Base-by-base conservation (phyloP, 1,139 yeast genomes). In the Yueomyces sp. region DNA sequence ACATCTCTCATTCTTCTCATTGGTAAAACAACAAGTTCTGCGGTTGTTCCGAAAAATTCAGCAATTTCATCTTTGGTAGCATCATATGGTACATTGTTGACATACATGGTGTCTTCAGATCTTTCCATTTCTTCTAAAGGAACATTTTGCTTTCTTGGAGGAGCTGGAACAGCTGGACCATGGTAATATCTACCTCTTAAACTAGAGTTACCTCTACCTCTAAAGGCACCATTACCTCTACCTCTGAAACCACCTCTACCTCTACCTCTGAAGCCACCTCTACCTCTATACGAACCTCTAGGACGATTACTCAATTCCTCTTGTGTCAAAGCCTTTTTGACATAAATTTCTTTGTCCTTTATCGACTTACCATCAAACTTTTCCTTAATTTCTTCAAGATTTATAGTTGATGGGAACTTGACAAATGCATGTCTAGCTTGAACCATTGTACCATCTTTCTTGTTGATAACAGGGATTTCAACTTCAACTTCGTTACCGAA, bases 91-190 rank as follows among this genome's bases (percentile, higher is more conserved):
- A 60, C 54, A 47, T 60, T 60, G 42, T 59, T 60, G 39, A 60
- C 57, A 41, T 58, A 60, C 26, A 60, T 42, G 36, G 64, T 60
- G 44, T 60, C 59, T 26, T 46, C 53, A 27, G 63, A 56, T 49
- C 62, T 56, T 45, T 59, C 61, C 60, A 60, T 54, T 42, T 58
- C 53, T 41, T 52, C 55, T 43, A 58, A 49, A 36, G 63, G 62
- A 36, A 55, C 48, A 37, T 46, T 55, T 39, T 55, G 52, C 43
- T 48, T 54, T 39, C 46, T 53, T 39, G 54, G 50, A 6, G 39
- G 38, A 38, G 34, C 37, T 29, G 39, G 35, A 6, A 36, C 19
- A 11, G 36, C 31, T 5, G 31, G 27, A 12, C 41, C 32, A 25
- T 32, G 27, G 32, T 26, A 4, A 31, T 19, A 29, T 8, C 27